A percentile compares a stretch with the other conserved stretches of the same genome.
phyloP scores from a whole-genome alignment of 371 early-diverging fungal species.

The Mortierella sp. region DNA sequence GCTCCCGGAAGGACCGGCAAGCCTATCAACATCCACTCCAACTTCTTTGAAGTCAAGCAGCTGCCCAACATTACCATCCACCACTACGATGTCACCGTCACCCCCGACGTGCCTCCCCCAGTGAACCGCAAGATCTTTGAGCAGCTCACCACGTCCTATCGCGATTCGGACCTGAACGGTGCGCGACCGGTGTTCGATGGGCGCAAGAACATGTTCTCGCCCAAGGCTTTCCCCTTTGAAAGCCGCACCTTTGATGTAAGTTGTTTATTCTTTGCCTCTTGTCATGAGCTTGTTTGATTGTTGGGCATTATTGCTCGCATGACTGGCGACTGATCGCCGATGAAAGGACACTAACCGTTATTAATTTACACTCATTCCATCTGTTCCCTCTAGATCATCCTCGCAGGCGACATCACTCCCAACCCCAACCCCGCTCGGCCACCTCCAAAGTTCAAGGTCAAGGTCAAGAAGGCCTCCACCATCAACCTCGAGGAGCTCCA shows the following conservation, averaged over 20 bases:
- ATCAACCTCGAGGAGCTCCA: slow-evolving; percentile 58
- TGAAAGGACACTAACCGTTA: neutral
- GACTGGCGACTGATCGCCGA: neutral
- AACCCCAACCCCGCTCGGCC: slow-evolving; percentile 23
- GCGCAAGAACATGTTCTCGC: slow-evolving; percentile 70
- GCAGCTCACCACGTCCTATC: slow-evolving; percentile 44
- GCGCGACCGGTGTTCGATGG: slow-evolving; percentile 73
- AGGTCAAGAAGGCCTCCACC: slow-evolving; percentile 57
- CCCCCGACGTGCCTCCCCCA: slow-evolving; percentile 57
- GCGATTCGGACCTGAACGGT: slow-evolving; percentile 48
- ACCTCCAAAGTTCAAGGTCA: slow-evolving; percentile 38
- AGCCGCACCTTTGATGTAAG: slow-evolving; percentile 44
- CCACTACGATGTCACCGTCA: slow-evolving; percentile 65
- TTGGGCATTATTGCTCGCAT: neutral
- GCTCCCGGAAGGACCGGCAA: slow-evolving; percentile 29
- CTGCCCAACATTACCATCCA: slow-evolving; percentile 48
- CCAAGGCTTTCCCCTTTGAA: slow-evolving; percentile 61
- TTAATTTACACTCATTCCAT: neutral
- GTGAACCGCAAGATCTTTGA: slow-evolving; percentile 61
- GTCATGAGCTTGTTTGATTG: neutral
- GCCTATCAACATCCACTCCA: slow-evolving; percentile 41
- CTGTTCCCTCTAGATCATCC: slow-evolving; percentile 49
- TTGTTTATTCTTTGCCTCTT: neutral
- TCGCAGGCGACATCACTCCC: slow-evolving; percentile 53
- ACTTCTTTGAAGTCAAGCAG: slow-evolving; percentile 54